Base-by-base conservation (phyloP, 2,329 filamentous ascomycete species). In the Hymenoscyphus scutula region DNA sequence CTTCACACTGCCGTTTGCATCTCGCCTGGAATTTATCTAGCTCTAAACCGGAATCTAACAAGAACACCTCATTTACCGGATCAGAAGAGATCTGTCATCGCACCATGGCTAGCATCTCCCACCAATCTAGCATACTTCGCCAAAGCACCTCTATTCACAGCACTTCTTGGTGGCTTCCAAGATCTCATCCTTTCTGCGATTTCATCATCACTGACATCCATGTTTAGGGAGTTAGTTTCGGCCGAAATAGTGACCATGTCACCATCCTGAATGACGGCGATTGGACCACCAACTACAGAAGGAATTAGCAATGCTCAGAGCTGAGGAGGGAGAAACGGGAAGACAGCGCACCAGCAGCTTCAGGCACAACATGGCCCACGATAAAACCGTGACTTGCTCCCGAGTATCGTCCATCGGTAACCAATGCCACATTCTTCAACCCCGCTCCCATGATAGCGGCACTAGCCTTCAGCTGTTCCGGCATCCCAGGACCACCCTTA, bases 401-500 rank as follows among this genome's bases (percentile, higher is more conserved):
- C 55, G 85, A 89, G 76, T 97, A 98, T 54, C 94, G 81, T 0
- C 94, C 94, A 74, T 98, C 94, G 0, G 94, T 98, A 56, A 98
- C 91, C 15, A 98, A 83, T 0, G 94, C 93, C 8, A 97, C 85
- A 71, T 97, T 96, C 59, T 82, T 91, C 59, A 98, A 80, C 13
- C 90, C 90, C 0, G 94, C 94, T 56, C 94, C 94, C 89, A 97
- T 97, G 69, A 98, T 91, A 19, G 93, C 91, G 0, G 92, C 92
- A 63, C 86, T 90, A 11, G 94, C 91, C 74, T 90, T 92, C 53
- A 98, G 83, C 77, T 97, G 92, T 77, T 98, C 94, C 1, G 93
- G 94, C 94, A 98, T 98, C 53, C 94, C 94, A 0, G 94, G 94
- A 0, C 94, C 94, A 65, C 94, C 94, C 74, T 91, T 93, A 13